These are phyloP conservation scores for Haberlea rhodopensis DNA, from an alignment of 257 asterid species.

Conservation along the genomic window DNA sequence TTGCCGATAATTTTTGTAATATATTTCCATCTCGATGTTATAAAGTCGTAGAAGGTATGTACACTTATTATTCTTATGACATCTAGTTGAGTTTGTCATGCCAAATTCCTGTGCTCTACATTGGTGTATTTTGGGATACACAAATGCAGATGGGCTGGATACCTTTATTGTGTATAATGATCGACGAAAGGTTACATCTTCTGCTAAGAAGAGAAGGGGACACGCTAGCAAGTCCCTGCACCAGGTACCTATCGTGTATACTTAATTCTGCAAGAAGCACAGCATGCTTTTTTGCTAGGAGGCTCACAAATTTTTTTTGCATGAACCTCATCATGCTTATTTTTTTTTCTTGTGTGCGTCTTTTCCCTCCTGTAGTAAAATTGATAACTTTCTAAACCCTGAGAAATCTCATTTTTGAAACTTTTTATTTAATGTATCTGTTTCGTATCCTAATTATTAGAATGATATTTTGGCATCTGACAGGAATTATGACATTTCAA, in stretches of 20 bases:
- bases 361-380: not conserved
- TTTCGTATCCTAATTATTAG: not conserved
- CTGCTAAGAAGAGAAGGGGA: slow-evolving; percentile 88
- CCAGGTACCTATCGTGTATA: slow-evolving; percentile 60
- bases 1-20: slow-evolving; percentile 79
- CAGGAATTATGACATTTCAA: not conserved
- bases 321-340: slow-evolving; percentile 14
- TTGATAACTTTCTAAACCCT: slow-evolving; percentile 8
- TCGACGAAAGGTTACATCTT: slow-evolving; percentile 94
- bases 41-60: slow-evolving; percentile 63
- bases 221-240: slow-evolving; percentile 65
- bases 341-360: slow-evolving; percentile 12
- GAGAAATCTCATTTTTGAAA: slow-evolving; percentile 16
- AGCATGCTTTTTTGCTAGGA: slow-evolving; percentile 23
- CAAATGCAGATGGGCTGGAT: slow-evolving; percentile 71
- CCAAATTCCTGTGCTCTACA: slow-evolving; percentile 16
- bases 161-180: slow-evolving; percentile 83
- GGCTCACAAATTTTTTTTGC: slow-evolving; percentile 15
- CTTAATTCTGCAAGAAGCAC: slow-evolving; percentile 17
- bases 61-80: slow-evolving; percentile 15
- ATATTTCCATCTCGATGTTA: slow-evolving; percentile 62
- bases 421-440: slow-evolving; percentile 13
- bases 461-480: not conserved
- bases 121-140: slow-evolving; percentile 20
- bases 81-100: slow-evolving; percentile 15